phyloP scores from a whole-genome alignment of 1,284 basidiomycete species.

The Gymnopus androsaceus region DNA sequence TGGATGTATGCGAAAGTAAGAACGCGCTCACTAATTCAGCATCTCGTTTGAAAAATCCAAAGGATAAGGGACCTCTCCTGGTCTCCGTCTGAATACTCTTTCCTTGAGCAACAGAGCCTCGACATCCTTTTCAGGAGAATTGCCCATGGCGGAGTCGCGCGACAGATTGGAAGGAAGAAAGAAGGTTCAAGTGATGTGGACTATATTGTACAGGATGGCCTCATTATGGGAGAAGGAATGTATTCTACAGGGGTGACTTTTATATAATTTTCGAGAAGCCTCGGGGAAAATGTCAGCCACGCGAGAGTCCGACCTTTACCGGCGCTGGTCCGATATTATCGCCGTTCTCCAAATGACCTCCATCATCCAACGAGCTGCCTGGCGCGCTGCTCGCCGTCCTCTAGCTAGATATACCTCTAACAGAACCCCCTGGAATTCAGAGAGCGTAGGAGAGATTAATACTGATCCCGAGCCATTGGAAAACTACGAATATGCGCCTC shows the following conservation, averaged over 20 bases:
- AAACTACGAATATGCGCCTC: slow-evolving; percentile 79
- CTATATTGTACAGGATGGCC: slow-evolving; percentile 22
- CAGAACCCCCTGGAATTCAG: too few relatives aligned
- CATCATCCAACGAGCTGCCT: slow-evolving; percentile 8
- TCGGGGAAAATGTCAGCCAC: too few relatives aligned
- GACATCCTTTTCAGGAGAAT: slow-evolving; percentile 44
- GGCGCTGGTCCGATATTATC: too few relatives aligned
- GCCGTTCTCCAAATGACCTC: too few relatives aligned
- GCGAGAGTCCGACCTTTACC: too few relatives aligned
- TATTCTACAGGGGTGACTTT: slow-evolving; percentile 1
- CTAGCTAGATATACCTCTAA: background rate
- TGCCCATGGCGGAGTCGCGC: slow-evolving; percentile 20
- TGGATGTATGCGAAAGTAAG: slow-evolving; percentile 1
- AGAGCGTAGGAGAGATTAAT: slow-evolving; percentile 33
- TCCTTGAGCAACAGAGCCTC: slow-evolving; percentile 45
- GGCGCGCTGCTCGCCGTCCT: slow-evolving; percentile 8
- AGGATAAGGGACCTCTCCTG: slow-evolving; percentile 56
- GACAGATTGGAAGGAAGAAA: slow-evolving; percentile 15
- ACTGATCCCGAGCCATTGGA: slow-evolving; percentile 62
- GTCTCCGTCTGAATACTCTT: slow-evolving; percentile 42
- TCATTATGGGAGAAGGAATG: background rate
- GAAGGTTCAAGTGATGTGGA: slow-evolving; percentile 17
- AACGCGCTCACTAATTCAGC: slow-evolving; percentile 52
- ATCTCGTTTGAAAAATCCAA: slow-evolving; percentile 49
- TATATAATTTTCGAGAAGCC: too few relatives aligned